Base-by-base conservation (phyloP, 768 basidiomycete species). In the Rhodocollybia butyracea region DNA sequence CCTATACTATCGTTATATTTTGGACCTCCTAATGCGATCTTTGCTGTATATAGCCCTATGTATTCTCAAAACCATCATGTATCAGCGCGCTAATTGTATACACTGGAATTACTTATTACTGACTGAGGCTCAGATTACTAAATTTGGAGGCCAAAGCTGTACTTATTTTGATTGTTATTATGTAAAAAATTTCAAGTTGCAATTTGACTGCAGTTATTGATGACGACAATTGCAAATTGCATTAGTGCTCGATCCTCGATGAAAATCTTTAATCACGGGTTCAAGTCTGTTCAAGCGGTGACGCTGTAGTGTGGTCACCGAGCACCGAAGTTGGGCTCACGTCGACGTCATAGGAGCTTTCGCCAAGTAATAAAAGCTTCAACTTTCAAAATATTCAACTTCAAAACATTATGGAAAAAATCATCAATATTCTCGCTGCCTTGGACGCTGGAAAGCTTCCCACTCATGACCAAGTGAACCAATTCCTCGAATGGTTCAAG, bases 371-470 rank as follows among this genome's bases (percentile, higher is more conserved):
- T 24, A 50, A 50, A 50, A 34, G 24, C 26, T 27, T 5, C 34
- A 6, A 39, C 8, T 24, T 15, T 21, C 21, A 4, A 13, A 50
- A 36, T 22, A 5, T 24, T 17, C 19, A 10, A 24, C 6, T 26
- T 24, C 13, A 17, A 38, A 24, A n/a, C 10, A 66, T 55, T 54
- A 89, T 89, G 86, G 85, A 90, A 55, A 82, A 80, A 70, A 57
- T 78, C 46, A 74, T 84, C 17, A 83, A 84, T 34, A 62, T 88
- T 24, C 64, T 85, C 55, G 88, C 85, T 45, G 88, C 88, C 7
- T 68, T 89, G 61, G 78, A 83, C 58, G 86, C 86, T 17, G 86
- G 86, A 21, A 90, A 90, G 64, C 71, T 88, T 3, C 88, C 88
- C 17, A 76, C 75, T 1, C 83, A 86, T 11, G 66, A 77, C 27